Percentiles rank a stretch among this genome's conserved stretches.
phyloP scores from a whole-genome alignment of 768 basidiomycete species.

The Mycena sanguinolenta region DNA sequence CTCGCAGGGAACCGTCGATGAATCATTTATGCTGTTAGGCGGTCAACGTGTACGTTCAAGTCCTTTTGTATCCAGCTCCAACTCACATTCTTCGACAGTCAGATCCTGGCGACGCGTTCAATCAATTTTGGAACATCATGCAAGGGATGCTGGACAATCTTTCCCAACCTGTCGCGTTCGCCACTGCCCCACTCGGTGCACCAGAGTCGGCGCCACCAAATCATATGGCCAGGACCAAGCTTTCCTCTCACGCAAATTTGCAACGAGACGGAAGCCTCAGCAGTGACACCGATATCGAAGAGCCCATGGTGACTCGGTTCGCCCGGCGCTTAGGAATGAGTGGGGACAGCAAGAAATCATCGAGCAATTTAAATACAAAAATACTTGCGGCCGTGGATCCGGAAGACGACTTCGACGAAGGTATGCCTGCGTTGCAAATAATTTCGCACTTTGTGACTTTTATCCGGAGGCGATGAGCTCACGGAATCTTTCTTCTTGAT shows the following conservation, averaged over 20 bases:
- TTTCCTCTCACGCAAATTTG: slow-evolving; percentile 38
- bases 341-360: slow-evolving; percentile 44
- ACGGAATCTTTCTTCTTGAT: slow-evolving; percentile 87
- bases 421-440: slow-evolving; percentile 50
- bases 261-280: slow-evolving; percentile 67
- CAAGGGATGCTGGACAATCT: slow-evolving; percentile 89
- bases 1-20: slow-evolving; percentile 78
- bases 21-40: slow-evolving; percentile 88
- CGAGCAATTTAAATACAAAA: slow-evolving; percentile 33
- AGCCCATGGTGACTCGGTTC: slow-evolving; percentile 70
- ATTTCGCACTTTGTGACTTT: background rate
- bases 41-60: slow-evolving; percentile 75
- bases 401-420: slow-evolving; percentile 76
- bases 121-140: slow-evolving; percentile 90
- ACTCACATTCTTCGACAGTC: slow-evolving; percentile 57
- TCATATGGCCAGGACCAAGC: slow-evolving; percentile 31
- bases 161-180: slow-evolving; percentile 88
- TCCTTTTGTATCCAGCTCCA: slow-evolving; percentile 5
- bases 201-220: slow-evolving; percentile 48
- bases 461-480: slow-evolving; percentile 68
- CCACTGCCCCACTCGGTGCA: slow-evolving; percentile 79
- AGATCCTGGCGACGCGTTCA: slow-evolving; percentile 89
- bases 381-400: slow-evolving; percentile 55
- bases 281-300: slow-evolving; percentile 79
- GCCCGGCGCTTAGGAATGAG: slow-evolving; percentile 64